Evolutionary conservation across 768 basidiomycete species (phyloP), one percentile per base, ranked within the genome.

Genomic region (Pulveroboletus frians): DNA sequence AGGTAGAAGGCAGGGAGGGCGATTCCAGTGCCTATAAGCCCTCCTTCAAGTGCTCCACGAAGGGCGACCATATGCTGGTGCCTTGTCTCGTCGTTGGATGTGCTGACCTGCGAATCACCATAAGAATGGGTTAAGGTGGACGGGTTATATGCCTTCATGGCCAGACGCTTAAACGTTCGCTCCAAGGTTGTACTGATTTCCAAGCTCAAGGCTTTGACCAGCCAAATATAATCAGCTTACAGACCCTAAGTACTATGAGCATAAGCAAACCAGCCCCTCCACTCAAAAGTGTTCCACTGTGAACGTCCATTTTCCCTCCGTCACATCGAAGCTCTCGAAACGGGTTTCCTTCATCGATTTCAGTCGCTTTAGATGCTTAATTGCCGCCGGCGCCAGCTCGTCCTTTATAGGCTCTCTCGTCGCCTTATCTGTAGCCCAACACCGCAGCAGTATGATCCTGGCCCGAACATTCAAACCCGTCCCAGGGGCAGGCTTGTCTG

Each of bases 341-440:
- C 78, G 78, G 35, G 94, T 97, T 47, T 87, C 84, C 64, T 84
- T 84, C 79, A 94, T 92, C 46, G 74, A 77, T 74, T 83, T 84
- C 66, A 97, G 71, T 55, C 87, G 79, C 69, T 88, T 91, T 60
- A 93, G 55, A 58, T 90, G 84, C 56, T 84, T 84, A 34, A 82
- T 71, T 35, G 83, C 79, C 31, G 68, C 64, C n/a, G 86, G 81
- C 59, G 92, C 79, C 27, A 76, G 77, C 51, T 77, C 72, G 57
- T 98, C 90, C 66, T 85, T 92, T 68, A 98, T 84, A 35, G 89
- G 85, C 62, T 94, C 84, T 52, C 92, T 76, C 30, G 91, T 92
- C 36, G 89, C 87, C 73, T 94, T 94, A 69, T 97, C 92, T 55
- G 84, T 76, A 40, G 91, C 78, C 86, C 88, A 98, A 71, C 92